These are phyloP conservation scores for Penicillium macrosclerotiorum DNA, from an alignment of 495 filamentous ascomycete species.

Conservation along the genomic window DNA sequence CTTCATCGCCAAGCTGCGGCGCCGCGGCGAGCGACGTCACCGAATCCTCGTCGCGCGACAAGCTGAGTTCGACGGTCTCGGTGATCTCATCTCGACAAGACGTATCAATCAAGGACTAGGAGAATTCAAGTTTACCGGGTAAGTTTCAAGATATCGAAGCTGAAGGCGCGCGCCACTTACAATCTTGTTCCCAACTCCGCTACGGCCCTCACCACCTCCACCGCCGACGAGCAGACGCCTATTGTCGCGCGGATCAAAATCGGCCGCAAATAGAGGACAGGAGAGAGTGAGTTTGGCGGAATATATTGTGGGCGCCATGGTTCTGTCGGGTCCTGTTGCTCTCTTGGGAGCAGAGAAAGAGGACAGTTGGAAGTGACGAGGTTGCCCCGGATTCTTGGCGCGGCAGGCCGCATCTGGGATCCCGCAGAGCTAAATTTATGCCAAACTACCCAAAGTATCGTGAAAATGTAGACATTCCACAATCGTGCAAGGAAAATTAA, in stretches of 20 bases:
- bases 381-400: slow-evolving; percentile 38
- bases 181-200: slow-evolving; percentile 89
- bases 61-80: slow-evolving; percentile 69
- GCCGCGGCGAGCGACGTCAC: slow-evolving; percentile 77
- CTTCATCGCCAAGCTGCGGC: slow-evolving; percentile 43
- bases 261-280: slow-evolving; percentile 87
- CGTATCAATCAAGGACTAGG: slow-evolving; percentile 68
- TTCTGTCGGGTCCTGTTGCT: slow-evolving; percentile 8
- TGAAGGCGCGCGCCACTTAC: slow-evolving; percentile 44
- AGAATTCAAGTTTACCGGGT: slow-evolving; percentile 1
- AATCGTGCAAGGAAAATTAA: background rate
- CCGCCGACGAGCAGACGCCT: slow-evolving; percentile 80
- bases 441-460: background rate
- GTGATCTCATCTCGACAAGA: slow-evolving; percentile 59
- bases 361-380: slow-evolving; percentile 21
- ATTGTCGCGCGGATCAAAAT: slow-evolving; percentile 80
- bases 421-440: slow-evolving; percentile 6
- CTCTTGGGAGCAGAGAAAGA: slow-evolving; percentile 16
- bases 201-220: slow-evolving; percentile 82
- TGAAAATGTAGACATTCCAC: background rate
- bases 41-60: slow-evolving; percentile 87
- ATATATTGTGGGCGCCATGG: slow-evolving; percentile 52
- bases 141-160: background rate
- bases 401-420: slow-evolving; percentile 17
- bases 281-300: slow-evolving; percentile 68